A percentile compares a stretch with the other conserved stretches of the same genome.
Evolutionary conservation across 23 red algal species (phyloP).

Genomic region (Gracilaria domingensis): DNA sequence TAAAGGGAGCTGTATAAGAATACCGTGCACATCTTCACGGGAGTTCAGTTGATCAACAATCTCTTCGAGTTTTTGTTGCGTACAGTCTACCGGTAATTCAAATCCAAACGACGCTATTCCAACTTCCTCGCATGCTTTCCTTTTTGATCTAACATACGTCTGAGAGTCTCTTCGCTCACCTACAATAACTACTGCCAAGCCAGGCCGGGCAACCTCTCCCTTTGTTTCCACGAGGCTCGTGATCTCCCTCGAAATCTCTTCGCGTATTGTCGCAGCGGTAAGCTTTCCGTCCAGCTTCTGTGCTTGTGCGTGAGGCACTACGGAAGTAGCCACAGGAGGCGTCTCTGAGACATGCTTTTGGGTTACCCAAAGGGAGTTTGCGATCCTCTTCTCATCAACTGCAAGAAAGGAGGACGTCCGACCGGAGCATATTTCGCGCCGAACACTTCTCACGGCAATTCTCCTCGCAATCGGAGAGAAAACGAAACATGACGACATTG

Average conservation of each 20-base stretch:
- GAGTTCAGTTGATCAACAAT: slow-evolving; percentile 77
- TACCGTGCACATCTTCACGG: slow-evolving; percentile 83
- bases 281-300: slow-evolving; percentile 86
- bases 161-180: slow-evolving; percentile 80
- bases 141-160: slow-evolving; percentile 89
- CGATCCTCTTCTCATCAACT: slow-evolving; percentile 14
- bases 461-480: not conserved
- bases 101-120: slow-evolving; percentile 86
- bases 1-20: slow-evolving; percentile 92
- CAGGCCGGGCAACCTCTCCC: slow-evolving; percentile 56
- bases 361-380: slow-evolving; percentile 8
- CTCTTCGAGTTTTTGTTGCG: slow-evolving; percentile 68
- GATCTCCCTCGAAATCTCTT: slow-evolving; percentile 66
- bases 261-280: slow-evolving; percentile 64
- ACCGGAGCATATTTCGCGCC: slow-evolving; percentile 5
- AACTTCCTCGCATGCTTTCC: slow-evolving; percentile 82
- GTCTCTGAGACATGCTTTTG: not conserved
- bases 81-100: slow-evolving; percentile 70
- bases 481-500: slow-evolving; percentile 20
- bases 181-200: slow-evolving; percentile 88
- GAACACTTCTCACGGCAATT: not conserved
- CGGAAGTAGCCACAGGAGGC: slow-evolving; percentile 3
- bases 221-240: slow-evolving; percentile 40
- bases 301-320: slow-evolving; percentile 23
- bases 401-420: slow-evolving; percentile 44